These are phyloP conservation scores for Pisolithus sp. DNA, from an alignment of 768 basidiomycete species.

Conservation along the genomic window DNA sequence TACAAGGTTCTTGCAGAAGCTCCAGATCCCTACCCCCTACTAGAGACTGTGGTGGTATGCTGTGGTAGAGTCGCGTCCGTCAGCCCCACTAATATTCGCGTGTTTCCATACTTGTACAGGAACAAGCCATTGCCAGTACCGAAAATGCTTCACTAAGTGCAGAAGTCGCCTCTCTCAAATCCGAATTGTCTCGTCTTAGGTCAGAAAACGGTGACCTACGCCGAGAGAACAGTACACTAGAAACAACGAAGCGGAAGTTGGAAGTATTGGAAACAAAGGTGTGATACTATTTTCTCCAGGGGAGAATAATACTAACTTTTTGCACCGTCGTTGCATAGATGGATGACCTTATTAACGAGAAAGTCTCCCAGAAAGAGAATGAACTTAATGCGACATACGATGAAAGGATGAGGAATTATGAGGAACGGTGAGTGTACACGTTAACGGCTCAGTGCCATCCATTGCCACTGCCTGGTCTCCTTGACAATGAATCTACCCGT, in stretches of 20 bases:
- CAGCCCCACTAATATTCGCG: neutral
- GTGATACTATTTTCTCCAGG: conserved; percentile 10
- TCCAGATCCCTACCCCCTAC: conserved; percentile 93
- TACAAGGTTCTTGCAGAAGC: conserved; percentile 97
- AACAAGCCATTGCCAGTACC: conserved; percentile 81
- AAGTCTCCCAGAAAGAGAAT: conserved; percentile 88
- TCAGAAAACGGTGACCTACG: conserved; percentile 82
- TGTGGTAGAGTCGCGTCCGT: neutral
- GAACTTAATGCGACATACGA: conserved; percentile 97
- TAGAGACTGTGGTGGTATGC: conserved; percentile 86
- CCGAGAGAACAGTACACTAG: conserved; percentile 59
- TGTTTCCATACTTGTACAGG: conserved; percentile 37
- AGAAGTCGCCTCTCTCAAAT: conserved; percentile 72
- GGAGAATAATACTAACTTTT: conserved; percentile 4
- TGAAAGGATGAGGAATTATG: conserved; percentile 91
- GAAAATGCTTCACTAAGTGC: conserved; percentile 30
- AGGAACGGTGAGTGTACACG: conserved; percentile 65
- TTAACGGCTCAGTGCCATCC: neutral
- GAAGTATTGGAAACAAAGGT: conserved; percentile 85
- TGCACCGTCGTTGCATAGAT: conserved; percentile 49
- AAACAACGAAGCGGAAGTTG: conserved; percentile 67
- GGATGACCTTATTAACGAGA: conserved; percentile 89
- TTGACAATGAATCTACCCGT: neutral
- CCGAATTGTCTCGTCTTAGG: conserved; percentile 62
- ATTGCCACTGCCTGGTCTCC: no score